These are phyloP conservation scores for Cystobasidium onofrii DNA, from an alignment of 768 basidiomycete genomes.

Conservation along the genomic window DNA sequence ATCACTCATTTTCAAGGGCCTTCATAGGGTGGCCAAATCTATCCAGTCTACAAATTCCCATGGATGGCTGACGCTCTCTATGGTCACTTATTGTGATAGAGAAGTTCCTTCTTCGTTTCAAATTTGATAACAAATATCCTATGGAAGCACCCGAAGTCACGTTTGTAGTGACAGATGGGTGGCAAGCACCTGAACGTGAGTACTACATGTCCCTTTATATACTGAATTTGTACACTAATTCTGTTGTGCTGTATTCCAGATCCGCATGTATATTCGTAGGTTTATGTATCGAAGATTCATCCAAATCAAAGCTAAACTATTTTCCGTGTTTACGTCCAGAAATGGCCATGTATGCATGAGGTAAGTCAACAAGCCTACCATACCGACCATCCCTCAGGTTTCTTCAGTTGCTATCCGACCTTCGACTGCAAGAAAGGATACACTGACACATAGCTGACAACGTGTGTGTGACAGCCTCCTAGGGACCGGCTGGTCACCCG, in stretches of 20 bases:
- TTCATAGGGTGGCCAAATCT: no score
- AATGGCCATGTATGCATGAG: constrained; percentile 33
- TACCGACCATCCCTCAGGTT: no score
- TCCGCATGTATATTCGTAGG: constrained; percentile 33
- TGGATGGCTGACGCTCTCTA: no score
- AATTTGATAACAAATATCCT: constrained; percentile 30
- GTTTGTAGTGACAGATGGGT: constrained; percentile 30
- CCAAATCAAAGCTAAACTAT: no score
- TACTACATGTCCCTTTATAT: not conserved
- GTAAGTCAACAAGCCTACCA: not conserved
- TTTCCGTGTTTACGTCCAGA: no score
- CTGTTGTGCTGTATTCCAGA: not conserved
- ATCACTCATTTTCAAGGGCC: not conserved
- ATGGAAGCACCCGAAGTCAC: constrained; percentile 35
- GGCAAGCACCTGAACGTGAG: constrained; percentile 27
- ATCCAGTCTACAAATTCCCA: no score
- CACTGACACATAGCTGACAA: no score
- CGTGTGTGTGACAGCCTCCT: not conserved
- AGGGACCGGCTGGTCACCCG: constrained; percentile 46
- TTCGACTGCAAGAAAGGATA: no score
- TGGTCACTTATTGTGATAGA: not conserved
- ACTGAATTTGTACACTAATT: not conserved
- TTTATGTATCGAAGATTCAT: no score
- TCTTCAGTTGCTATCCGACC: no score
- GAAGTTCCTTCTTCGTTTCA: constrained; percentile 33